phyloP scores from a whole-genome alignment of 1,284 basidiomycete species.

The Cryptococcus amylolentus region DNA sequence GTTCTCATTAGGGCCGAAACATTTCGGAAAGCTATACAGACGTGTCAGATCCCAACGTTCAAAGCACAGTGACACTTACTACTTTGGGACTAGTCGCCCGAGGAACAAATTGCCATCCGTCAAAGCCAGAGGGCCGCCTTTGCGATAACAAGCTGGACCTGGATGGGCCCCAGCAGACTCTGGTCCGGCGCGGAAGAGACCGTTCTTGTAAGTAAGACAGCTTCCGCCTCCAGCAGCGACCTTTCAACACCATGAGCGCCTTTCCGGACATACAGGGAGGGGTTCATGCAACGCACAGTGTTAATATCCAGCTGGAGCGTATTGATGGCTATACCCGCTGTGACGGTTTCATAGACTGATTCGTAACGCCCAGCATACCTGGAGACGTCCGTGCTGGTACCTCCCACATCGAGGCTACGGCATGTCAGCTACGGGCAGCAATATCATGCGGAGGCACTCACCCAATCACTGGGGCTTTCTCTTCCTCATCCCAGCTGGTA shows the following conservation, averaged over 20 bases:
- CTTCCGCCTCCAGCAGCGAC: constrained; percentile 79
- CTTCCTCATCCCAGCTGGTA: constrained; percentile 31
- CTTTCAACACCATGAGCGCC: background rate
- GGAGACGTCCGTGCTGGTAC: constrained; percentile 86
- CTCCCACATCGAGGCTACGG: constrained; percentile 62
- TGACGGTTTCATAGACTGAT: constrained; percentile 83
- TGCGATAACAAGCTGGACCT: constrained; percentile 76
- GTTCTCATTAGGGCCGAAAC: constrained; percentile 81
- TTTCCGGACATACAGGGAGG: background rate
- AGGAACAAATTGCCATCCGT: constrained; percentile 83
- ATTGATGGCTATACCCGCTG: constrained; percentile 84
- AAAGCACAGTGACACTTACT: constrained; percentile 29
- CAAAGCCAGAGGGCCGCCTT: constrained; percentile 77
- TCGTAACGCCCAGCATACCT: constrained; percentile 82
- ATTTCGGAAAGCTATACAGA: constrained; percentile 63
- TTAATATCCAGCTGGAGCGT: constrained; percentile 84
- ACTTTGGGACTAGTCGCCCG: constrained; percentile 74
- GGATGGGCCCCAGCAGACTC: constrained; percentile 76
- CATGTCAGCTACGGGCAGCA: background rate
- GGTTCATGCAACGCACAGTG: constrained; percentile 51
- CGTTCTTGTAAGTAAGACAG: constrained; percentile 73
- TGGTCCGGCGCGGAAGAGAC: constrained; percentile 76
- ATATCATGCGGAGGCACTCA: constrained; percentile 18
- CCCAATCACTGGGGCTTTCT: constrained; percentile 33
- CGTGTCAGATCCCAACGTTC: background rate